Evolutionary conservation across 2,329 filamentous ascomycete genomes (phyloP).

Genomic region (Apiospora malaysiana): DNA sequence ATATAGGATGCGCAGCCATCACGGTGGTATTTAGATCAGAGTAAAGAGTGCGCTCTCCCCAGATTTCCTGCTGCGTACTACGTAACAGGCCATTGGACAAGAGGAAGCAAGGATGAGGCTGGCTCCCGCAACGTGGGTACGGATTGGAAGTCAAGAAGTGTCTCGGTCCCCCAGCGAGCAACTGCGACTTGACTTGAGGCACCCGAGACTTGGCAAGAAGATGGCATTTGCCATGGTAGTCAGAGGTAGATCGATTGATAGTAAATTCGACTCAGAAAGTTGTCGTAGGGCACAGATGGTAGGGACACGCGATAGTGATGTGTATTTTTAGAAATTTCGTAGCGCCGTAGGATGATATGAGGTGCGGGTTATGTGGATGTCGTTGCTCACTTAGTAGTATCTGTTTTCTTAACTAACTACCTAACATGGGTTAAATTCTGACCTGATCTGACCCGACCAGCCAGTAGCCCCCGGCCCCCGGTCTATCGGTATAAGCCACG

Average conservation of each 20-base stretch:
- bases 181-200: conserved; percentile 15
- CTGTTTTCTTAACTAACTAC: neutral
- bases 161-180: neutral
- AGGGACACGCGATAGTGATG: neutral
- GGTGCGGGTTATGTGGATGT: neutral
- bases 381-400: neutral
- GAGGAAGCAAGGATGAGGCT: neutral
- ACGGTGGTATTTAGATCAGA: neutral
- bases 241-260: neutral
- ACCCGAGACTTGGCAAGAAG: conserved; percentile 4
- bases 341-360: conserved; percentile 1
- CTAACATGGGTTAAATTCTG: neutral
- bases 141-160: neutral
- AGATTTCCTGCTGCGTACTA: conserved; percentile 6
- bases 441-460: neutral
- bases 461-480: neutral
- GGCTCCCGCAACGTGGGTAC: conserved; percentile 6
- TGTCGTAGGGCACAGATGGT: neutral
- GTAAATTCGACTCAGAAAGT: neutral
- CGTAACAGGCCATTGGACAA: neutral
- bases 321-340: neutral
- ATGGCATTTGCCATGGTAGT: conserved; percentile 1
- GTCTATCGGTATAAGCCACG: conserved; percentile 3
- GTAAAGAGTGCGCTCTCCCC: neutral
- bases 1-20: neutral